Conservation (phyloP, 2,329 filamentous ascomycete species). For the Xylariaceae sp. region DNA sequence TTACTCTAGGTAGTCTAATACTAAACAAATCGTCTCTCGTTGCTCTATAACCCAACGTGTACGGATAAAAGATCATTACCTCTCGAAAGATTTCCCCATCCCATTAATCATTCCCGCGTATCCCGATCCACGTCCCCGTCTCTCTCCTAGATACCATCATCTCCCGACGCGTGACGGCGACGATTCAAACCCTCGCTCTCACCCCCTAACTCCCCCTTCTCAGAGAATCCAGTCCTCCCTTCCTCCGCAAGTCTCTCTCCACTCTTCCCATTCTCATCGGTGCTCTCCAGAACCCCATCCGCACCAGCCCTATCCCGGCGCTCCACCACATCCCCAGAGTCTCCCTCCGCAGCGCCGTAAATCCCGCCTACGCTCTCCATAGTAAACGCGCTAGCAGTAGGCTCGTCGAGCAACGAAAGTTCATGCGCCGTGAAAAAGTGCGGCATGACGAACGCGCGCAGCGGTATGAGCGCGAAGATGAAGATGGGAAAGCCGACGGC, state of each 20-base stretch:
- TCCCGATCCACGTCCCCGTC: not conserved
- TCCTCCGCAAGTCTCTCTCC: slow-evolving; percentile 36
- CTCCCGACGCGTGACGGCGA: slow-evolving; percentile 9
- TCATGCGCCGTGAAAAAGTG: slow-evolving; percentile 55
- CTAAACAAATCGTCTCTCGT: not conserved
- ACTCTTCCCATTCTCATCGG: slow-evolving; percentile 16
- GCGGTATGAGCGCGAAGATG: slow-evolving; percentile 63
- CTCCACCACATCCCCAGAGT: not conserved
- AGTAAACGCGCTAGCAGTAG: slow-evolving; percentile 67
- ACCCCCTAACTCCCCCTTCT: not conserved
- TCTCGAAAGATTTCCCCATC: too few species aligned
- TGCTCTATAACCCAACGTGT: not conserved
- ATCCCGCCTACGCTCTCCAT: slow-evolving; percentile 69
- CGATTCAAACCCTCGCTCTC: slow-evolving; percentile 5
- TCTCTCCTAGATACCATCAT: not conserved
- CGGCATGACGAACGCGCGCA: slow-evolving; percentile 59
- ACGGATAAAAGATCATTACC: not conserved
- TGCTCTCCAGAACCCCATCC: slow-evolving; percentile 1
- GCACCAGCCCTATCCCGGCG: not conserved
- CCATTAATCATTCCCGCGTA: too few species aligned
- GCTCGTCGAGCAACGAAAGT: slow-evolving; percentile 59
- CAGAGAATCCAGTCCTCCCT: slow-evolving; percentile 24
- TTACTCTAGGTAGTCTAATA: not conserved
- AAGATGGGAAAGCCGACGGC: slow-evolving; percentile 76
- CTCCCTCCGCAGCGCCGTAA: slow-evolving; percentile 40